Evolutionary conservation across 441 rosid species (phyloP).

Genomic region (Flueggea neowawraea): DNA sequence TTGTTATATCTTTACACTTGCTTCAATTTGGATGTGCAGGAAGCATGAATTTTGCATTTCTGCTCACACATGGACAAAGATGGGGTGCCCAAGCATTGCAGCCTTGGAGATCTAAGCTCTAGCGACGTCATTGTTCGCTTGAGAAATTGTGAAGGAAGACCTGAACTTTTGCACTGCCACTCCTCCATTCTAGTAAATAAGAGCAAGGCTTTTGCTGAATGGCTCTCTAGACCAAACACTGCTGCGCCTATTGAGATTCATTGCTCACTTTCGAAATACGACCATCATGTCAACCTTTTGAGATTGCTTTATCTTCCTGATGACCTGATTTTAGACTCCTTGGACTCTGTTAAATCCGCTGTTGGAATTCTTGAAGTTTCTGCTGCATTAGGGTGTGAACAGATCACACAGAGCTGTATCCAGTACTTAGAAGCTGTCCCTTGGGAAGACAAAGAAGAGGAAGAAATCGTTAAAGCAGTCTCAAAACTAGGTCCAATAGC

Average conservation of each 20-base stretch:
- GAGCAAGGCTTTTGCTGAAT: slow-evolving; percentile 42
- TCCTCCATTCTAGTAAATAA: slow-evolving; percentile 29
- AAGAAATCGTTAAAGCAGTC: slow-evolving; percentile 38
- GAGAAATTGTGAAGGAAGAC: slow-evolving; percentile 38
- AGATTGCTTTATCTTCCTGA: slow-evolving; percentile 32
- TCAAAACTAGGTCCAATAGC: slow-evolving; percentile 38
- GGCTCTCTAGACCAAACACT: slow-evolving; percentile 23
- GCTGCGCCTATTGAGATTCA: slow-evolving; percentile 26
- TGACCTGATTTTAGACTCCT: slow-evolving; percentile 31
- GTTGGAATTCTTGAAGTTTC: slow-evolving; percentile 43
- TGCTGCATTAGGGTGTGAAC: slow-evolving; percentile 36
- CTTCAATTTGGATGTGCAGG: slow-evolving; percentile 6
- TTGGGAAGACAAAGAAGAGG: slow-evolving; percentile 55
- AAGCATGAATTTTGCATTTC: slow-evolving; percentile 35
- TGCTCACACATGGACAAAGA: slow-evolving; percentile 31
- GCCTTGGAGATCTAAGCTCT: slow-evolving; percentile 34
- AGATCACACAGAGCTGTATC: slow-evolving; percentile 36
- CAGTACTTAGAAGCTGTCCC: slow-evolving; percentile 52
- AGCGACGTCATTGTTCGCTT: slow-evolving; percentile 33
- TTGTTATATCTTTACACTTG: slow-evolving; percentile 8
- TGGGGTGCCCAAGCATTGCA: slow-evolving; percentile 25
- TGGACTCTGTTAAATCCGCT: slow-evolving; percentile 42
- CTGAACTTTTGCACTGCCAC: slow-evolving; percentile 38
- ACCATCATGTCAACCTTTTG: slow-evolving; percentile 40
- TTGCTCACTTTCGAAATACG: slow-evolving; percentile 34